Conservation (phyloP, 257 asterid species). For the Fraxinus pennsylvanica region DNA sequence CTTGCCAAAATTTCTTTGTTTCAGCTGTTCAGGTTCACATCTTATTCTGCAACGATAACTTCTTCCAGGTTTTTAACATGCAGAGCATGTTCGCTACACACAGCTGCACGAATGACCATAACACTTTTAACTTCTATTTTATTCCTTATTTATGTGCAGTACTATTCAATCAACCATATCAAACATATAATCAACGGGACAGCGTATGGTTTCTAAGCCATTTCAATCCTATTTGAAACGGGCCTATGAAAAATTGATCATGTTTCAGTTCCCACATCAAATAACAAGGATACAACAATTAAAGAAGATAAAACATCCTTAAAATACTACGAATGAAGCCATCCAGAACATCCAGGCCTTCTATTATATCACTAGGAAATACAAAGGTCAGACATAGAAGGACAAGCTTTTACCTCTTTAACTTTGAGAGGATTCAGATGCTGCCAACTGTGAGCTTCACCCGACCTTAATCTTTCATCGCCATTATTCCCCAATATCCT, state of each 20-base stretch:
- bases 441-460: conserved; percentile 27
- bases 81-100: not conserved
- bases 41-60: not conserved
- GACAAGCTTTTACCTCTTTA: not conserved
- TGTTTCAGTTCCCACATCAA: conserved; percentile 40
- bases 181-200: not conserved
- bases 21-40: not conserved
- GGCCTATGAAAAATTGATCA: conserved; percentile 23
- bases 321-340: conserved; percentile 40
- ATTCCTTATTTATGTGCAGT: too few species aligned
- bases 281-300: conserved; percentile 35
- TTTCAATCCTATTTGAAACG: conserved; percentile 22
- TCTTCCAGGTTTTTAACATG: not conserved
- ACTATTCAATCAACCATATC: not conserved
- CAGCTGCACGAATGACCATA: not conserved
- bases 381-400: not conserved
- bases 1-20: not conserved
- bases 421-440: not conserved
- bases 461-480: conserved; percentile 13
- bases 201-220: not conserved
- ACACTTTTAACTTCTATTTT: not conserved
- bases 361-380: not conserved
- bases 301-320: conserved; percentile 29
- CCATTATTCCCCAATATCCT: conserved; percentile 34
- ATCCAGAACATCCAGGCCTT: conserved; percentile 30